phyloP scores from a whole-genome alignment of 495 filamentous ascomycete genomes.

The Xylaria longipes region DNA sequence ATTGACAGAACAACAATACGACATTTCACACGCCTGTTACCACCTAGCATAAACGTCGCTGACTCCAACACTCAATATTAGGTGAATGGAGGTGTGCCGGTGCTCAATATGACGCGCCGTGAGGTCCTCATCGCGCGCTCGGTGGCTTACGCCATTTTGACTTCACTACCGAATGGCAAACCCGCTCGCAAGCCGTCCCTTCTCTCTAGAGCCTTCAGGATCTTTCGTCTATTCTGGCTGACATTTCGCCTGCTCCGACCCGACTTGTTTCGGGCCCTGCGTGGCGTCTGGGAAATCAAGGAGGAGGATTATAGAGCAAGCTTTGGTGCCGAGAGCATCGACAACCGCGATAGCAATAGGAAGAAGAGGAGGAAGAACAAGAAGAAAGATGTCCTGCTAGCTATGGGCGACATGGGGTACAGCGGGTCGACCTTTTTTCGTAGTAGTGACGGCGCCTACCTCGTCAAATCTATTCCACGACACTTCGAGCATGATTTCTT shows the following conservation, averaged over 20 bases:
- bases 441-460: conserved; percentile 63
- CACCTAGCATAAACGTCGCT: not conserved
- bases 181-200: conserved; percentile 32
- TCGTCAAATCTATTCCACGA: conserved; percentile 71
- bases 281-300: conserved; percentile 55
- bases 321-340: conserved; percentile 48
- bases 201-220: conserved; percentile 38
- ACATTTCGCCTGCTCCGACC: conserved; percentile 45
- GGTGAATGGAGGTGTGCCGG: not conserved
- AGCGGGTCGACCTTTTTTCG: conserved; percentile 75
- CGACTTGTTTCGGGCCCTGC: conserved; percentile 45
- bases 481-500: conserved; percentile 74
- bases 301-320: conserved; percentile 61
- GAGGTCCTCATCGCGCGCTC: conserved; percentile 43
- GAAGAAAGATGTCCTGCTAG: conserved; percentile 37
- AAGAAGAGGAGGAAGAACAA: conserved; percentile 26
- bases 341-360: conserved; percentile 34
- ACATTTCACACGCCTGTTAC: not conserved
- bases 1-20: not conserved
- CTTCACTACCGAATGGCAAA: conserved; percentile 28
- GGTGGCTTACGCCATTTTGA: conserved; percentile 39
- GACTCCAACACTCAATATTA: not conserved
- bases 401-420: conserved; percentile 65
- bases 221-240: conserved; percentile 50
- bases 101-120: conserved; percentile 32